These are phyloP conservation scores for Lactarius evosmus DNA, from an alignment of 768 basidiomycete species.

Conservation along the genomic window DNA sequence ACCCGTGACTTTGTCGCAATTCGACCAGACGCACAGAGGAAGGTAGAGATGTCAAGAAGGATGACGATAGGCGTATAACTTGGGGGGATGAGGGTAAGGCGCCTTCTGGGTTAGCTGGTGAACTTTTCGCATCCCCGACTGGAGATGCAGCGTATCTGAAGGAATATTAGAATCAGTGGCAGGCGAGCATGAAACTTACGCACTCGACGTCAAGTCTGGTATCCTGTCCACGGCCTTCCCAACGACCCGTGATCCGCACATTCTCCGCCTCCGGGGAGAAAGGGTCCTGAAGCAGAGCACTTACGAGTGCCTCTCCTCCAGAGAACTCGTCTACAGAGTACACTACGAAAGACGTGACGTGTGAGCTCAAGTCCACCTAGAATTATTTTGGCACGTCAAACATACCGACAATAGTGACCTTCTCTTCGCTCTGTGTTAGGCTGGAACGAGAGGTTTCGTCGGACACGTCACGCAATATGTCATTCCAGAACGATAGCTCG, in stretches of 20 bases:
- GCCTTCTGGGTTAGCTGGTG: background rate
- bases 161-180: background rate
- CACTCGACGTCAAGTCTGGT: slow-evolving; percentile 26
- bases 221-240: slow-evolving; percentile 35
- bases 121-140: background rate
- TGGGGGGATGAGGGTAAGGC: background rate
- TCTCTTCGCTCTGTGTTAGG: slow-evolving; percentile 3
- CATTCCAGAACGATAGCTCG: slow-evolving; percentile 23
- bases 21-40: slow-evolving; percentile 31
- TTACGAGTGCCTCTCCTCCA: slow-evolving; percentile 55
- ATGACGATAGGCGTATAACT: slow-evolving; percentile 14
- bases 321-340: slow-evolving; percentile 55
- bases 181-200: background rate
- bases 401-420: slow-evolving; percentile 21
- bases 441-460: slow-evolving; percentile 17
- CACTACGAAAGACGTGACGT: slow-evolving; percentile 42
- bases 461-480: slow-evolving; percentile 12
- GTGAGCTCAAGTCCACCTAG: background rate
- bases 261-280: slow-evolving; percentile 53
- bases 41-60: slow-evolving; percentile 21
- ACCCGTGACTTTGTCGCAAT: slow-evolving; percentile 21
- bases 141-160: slow-evolving; percentile 2
- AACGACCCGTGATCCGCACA: slow-evolving; percentile 46
- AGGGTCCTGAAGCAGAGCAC: slow-evolving; percentile 69
- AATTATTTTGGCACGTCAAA: background rate